Base-by-base conservation (phyloP, 148 eudicot genomes). In the Arctostaphylos glauca region DNA sequence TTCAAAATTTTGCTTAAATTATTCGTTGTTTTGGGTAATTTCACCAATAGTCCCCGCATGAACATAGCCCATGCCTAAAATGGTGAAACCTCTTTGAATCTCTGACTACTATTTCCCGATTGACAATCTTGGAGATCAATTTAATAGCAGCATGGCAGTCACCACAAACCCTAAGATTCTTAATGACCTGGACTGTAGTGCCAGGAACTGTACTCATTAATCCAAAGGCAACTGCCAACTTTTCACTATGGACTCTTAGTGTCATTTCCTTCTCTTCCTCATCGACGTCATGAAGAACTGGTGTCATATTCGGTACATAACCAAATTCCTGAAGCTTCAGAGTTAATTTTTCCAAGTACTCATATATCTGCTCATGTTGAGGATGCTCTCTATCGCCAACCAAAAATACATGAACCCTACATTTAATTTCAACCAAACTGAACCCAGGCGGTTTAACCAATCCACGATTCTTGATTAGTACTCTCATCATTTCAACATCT, bases 11-110 rank as follows among this genome's bases (percentile, higher is more conserved):
- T 47, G 73, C 58, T 49, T 52, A 50, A 38, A 68, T 52, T 15
- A 43, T 41, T n/a, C 52, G 43, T 9, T 68, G n/a, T 9, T 76
- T 53, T 54, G 41, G 19, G 43, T 21, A 44, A 44, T 78, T 74
- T 89, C 86, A 92, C 95, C 93, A 92, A 78, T 91, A 91, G 60
- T 91, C 95, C 78, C 92, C 89, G 81, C 95, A 92, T n/a, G 95
- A 91, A 76, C 95, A 92, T 44, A 53, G 38, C 72, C 95, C 95
- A 77, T 89, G 84, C 80, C 82, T 89, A 73, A 92, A 91, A 79
- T 92, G 92, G 79, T 92, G 95, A 81, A 92, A 92, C 78, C 95
- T 87, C 76, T 91, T 92, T 74, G 92, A 91, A 77, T 92, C 95
- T 88, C 95, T 84, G n/a, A 92, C 93, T 16, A 91, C 92, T 70